These are phyloP conservation scores for Aspergillus latus DNA, from an alignment of 2,329 filamentous ascomycete genomes.

Conservation along the genomic window DNA sequence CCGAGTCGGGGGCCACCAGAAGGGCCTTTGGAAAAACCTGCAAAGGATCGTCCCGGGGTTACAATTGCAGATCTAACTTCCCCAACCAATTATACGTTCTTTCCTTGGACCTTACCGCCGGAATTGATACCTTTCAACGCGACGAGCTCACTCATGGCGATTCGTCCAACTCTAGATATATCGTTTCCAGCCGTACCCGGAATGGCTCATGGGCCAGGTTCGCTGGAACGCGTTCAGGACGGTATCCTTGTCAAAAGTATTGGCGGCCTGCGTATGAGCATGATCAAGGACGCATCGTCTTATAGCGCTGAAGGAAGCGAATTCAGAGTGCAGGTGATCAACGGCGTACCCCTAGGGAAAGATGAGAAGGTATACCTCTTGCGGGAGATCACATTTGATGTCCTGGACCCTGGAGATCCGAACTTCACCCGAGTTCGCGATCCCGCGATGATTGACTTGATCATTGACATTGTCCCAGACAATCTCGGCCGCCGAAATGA, in stretches of 20 bases:
- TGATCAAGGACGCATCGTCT: conserved; percentile 48
- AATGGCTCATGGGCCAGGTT: conserved; percentile 46
- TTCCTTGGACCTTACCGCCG: conserved; percentile 86
- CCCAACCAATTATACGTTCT: conserved; percentile 77
- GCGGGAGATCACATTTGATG: conserved; percentile 70
- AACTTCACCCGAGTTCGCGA: conserved; percentile 80
- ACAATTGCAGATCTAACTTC: conserved; percentile 56
- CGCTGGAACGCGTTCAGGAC: conserved; percentile 58
- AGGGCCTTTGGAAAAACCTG: conserved; percentile 56
- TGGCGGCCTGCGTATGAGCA: conserved; percentile 56
- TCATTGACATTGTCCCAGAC: conserved; percentile 58
- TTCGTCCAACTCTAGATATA: conserved; percentile 70
- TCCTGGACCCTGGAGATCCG: conserved; percentile 66
- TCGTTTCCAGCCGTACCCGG: conserved; percentile 61
- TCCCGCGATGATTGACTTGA: conserved; percentile 68
- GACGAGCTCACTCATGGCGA: conserved; percentile 69
- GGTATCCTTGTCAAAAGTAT: conserved; percentile 62
- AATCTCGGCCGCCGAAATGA: conserved; percentile 33
- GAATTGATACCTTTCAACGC: conserved; percentile 73
- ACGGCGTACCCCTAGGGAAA: conserved; percentile 75
- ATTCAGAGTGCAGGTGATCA: conserved; percentile 70
- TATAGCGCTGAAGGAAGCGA: conserved; percentile 31
- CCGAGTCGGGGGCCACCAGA: conserved; percentile 60
- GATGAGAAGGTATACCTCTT: conserved; percentile 85
- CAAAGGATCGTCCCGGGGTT: conserved; percentile 55